Base-by-base conservation (phyloP, 2,329 filamentous ascomycete genomes). In the Shiraia bambusicola region DNA sequence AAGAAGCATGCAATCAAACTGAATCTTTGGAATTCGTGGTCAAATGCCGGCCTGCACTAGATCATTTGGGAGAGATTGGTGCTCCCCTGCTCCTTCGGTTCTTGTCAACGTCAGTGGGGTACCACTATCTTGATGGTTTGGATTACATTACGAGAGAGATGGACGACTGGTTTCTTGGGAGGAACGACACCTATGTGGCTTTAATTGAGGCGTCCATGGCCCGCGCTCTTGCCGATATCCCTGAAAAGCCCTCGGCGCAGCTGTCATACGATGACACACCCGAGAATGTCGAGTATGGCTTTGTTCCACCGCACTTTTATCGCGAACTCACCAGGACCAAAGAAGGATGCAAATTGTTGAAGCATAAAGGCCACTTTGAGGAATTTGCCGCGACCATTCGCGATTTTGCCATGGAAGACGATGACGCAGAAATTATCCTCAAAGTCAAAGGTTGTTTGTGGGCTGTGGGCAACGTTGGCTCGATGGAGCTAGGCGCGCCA, bases 121-220 rank as follows among this genome's bases (percentile, higher is more conserved):
- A 98, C 63, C 91, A 97, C 68, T 98, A 98, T 68, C 78, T 98
- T 5, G 90, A 97, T 63, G 93, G 91, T 0, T 76, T 98, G 30
- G 94, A 98, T 72, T 98, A 98, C 65, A 98, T 98, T 68, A 96
- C 91, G 48, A 93, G 95, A 64, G 94, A 98, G 67, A 98, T 98
- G 93, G 93, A 98, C 56, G 94, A 98, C 70, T 98, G 93, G 93
- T 98, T 97, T 63, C 77, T 98, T 13, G 93, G 93, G 11, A 84
- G 93, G 31, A 98, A 98, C 63, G 92, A 98, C 66, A 86, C 84
- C n/a, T 98, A 98, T 55, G 93, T 98, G 36, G 81, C 83, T 27
- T 80, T 97, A 28, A 92, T 98, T 28, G 93, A 98, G 69, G 93
- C 94, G n/a, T 95, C 91, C 40, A 77, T 98, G 37, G 89, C 91